Conservation (phyloP, 176 grass and related monocot species). For the Hordeum marinum region DNA sequence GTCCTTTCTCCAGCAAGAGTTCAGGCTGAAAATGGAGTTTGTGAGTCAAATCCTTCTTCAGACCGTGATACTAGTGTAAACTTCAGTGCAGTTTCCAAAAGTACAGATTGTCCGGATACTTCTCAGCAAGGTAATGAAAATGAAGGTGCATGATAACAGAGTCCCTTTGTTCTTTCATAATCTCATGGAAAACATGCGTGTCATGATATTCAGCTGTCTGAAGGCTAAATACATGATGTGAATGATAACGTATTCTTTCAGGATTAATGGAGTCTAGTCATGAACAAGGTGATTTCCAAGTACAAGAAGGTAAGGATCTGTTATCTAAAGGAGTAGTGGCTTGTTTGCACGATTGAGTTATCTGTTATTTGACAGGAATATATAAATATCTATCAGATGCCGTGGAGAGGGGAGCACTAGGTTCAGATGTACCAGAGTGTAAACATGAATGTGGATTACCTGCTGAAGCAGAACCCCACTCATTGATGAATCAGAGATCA, state of each 20-base stretch:
- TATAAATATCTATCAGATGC: conserved; percentile 29
- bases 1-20: not conserved
- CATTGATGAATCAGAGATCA: not conserved
- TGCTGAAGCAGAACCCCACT: not conserved
- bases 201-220: not conserved
- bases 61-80: not conserved
- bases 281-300: not conserved
- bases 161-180: not conserved
- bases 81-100: not conserved
- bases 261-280: not conserved
- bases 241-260: not conserved
- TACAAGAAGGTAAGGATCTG: conserved; percentile 17
- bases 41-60: conserved; percentile 20
- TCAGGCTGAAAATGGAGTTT: not conserved
- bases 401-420: not conserved
- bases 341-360: not conserved
- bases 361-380: not conserved
- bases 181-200: not conserved
- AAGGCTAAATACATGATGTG: not conserved
- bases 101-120: not conserved
- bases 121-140: conserved; percentile 1
- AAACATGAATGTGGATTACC: conserved; percentile 3
- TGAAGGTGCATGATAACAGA: not conserved
- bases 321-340: not conserved
- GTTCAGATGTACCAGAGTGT: not conserved